Evolutionary conservation across 495 filamentous ascomycete species (phyloP), one percentile per base, ranked within the genome.

Genomic region (Annulohypoxylon bovei): DNA sequence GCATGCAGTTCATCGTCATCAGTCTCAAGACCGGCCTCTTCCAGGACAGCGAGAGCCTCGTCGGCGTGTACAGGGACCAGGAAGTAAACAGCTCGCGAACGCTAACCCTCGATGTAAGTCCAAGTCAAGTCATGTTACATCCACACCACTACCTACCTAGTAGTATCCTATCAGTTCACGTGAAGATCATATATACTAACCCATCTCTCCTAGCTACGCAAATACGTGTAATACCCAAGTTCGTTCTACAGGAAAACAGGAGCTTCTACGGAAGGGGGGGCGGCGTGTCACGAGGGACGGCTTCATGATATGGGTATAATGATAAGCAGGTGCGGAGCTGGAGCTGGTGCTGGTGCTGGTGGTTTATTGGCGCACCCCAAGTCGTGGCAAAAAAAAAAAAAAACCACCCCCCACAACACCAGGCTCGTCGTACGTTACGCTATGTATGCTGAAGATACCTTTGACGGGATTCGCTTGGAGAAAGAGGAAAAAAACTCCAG

Each of bases 1-100:
- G 95, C 3, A 97, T 98, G 92, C 95, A 99, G 84, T 99, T 99
- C 75, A 95, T 99, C 67, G 96, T 99, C 52, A 98, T 99, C 78
- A 91, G 87, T 80, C 83, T 98, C 76, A 98, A 99, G 86, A 90
- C 92, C 0, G 94, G 92, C 1, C 81, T 99, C 23, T 99, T 98
- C 80, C 93, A 98, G 80, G 88, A 92, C 72, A 95, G 92, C 75
- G 93, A 99, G 84, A 93, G 92, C 52, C 78, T 99, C 73, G 93
- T 99, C 14, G 95, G 95, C 18, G 93, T 99, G 42, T 97, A 95
- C 81, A 85, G 95, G 61, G 95, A 99, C 76, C 95, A 99, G 84
- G 89, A 88, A 23, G 92, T 91, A 60, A 98, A 97, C 79, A 94
- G 88, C 76, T 93, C 90, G 62, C 90, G 91, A 82, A 91, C 92